These are phyloP conservation scores for Agroathelia rolfsii DNA, from an alignment of 1,284 basidiomycete species.

Conservation along the genomic window DNA sequence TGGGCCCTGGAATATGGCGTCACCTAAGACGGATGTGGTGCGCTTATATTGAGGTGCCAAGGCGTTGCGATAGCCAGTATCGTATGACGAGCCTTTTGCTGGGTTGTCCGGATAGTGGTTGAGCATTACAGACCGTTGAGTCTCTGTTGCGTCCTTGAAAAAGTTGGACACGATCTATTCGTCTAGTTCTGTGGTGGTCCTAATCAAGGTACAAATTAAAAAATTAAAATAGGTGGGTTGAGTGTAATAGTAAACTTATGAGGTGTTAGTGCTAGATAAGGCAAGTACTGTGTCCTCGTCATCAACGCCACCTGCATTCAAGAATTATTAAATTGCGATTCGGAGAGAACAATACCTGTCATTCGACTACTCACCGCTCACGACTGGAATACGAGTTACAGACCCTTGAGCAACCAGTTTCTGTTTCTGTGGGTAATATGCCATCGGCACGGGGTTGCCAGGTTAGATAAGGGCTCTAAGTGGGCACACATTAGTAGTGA, in stretches of 20 bases:
- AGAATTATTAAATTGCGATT: too few species aligned
- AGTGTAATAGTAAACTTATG: constrained; percentile 16
- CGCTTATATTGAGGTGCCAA: constrained; percentile 20
- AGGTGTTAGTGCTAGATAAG: constrained; percentile 17
- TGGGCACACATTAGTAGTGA: too few species aligned
- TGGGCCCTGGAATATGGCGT: constrained; percentile 19
- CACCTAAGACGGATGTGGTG: constrained; percentile 18
- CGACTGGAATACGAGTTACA: constrained; percentile 22
- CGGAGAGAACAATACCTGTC: too few species aligned
- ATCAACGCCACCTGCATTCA: constrained; percentile 22
- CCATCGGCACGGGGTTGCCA: constrained; percentile 32
- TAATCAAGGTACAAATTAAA: too few species aligned
- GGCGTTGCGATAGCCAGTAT: too few species aligned
- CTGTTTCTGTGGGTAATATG: constrained; percentile 21
- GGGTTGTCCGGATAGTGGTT: constrained; percentile 17
- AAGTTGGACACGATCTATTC: constrained; percentile 14
- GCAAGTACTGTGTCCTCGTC: constrained; percentile 25
- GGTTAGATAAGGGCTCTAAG: constrained; percentile 14
- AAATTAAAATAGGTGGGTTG: too few species aligned
- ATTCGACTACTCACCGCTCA: constrained; percentile 19
- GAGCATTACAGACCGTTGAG: too few species aligned
- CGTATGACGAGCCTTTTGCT: constrained; percentile 15
- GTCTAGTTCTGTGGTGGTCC: constrained; percentile 9
- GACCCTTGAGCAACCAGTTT: constrained; percentile 17
- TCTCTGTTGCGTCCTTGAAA: constrained; percentile 12